These are phyloP conservation scores for Brassica balearica DNA, from an alignment of 441 rosid species.

Conservation along the genomic window DNA sequence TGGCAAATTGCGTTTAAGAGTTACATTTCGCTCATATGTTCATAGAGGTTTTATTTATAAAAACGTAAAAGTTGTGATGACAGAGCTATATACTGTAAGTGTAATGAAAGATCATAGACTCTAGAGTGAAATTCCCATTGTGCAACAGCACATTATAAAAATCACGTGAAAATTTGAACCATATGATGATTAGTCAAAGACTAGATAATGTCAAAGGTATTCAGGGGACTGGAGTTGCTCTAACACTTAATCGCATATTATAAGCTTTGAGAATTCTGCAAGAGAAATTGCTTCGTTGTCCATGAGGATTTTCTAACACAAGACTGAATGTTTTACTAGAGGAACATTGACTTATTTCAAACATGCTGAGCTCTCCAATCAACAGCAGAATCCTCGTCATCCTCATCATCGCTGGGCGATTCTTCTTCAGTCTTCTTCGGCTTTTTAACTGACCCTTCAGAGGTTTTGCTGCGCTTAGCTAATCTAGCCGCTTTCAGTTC, in stretches of 20 bases:
- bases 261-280: conserved; percentile 5
- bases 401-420: conserved; percentile 61
- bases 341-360: conserved; percentile 39
- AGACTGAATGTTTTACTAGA: conserved; percentile 21
- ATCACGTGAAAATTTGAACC: too few species aligned
- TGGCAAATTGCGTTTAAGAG: conserved; percentile 14
- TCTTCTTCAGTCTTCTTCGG: conserved; percentile 50
- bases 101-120: not conserved
- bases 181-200: too few species aligned
- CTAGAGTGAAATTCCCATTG: not conserved
- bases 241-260: not conserved
- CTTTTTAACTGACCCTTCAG: conserved; percentile 50
- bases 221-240: too few species aligned
- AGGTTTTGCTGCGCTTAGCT: conserved; percentile 59
- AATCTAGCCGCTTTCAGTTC: conserved; percentile 73
- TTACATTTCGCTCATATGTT: not conserved
- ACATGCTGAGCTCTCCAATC: conserved; percentile 99
- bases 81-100: not conserved
- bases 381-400: conserved; percentile 66
- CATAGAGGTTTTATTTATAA: not conserved
- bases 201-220: too few species aligned
- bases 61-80: not conserved
- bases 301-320: conserved; percentile 14
- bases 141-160: not conserved
- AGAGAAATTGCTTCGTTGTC: not conserved